Evolutionary conservation across 176 grass and related monocot genomes (phyloP).

Genomic region (Avena sativa): DNA sequence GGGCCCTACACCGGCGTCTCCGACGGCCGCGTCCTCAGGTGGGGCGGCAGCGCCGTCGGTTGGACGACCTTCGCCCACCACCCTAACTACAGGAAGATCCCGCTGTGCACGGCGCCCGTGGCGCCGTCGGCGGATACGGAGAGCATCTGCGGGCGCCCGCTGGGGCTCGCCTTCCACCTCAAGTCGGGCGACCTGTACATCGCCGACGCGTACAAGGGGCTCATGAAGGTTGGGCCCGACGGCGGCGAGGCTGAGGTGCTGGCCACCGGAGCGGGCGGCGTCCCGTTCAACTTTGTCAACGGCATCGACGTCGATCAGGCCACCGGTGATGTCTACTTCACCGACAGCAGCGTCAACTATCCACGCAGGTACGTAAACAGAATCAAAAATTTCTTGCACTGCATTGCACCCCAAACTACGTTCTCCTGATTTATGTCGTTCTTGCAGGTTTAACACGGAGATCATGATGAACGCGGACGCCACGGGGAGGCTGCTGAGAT

Average conservation of each 20-base stretch:
- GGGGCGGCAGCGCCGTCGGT: conserved; percentile 46
- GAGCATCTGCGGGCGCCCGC: conserved; percentile 10
- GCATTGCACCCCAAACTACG: too few relatives aligned
- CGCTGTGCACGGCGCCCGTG: not conserved
- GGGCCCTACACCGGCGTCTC: conserved; percentile 86
- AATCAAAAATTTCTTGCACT: too few relatives aligned
- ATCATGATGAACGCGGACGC: too few relatives aligned
- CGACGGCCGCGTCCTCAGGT: conserved; percentile 65
- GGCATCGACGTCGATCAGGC: too few relatives aligned
- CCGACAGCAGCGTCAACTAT: too few relatives aligned
- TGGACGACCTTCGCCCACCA: conserved; percentile 45
- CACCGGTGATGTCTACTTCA: too few relatives aligned
- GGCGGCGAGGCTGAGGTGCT: conserved; percentile 2
- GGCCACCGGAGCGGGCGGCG: not conserved
- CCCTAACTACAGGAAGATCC: not conserved
- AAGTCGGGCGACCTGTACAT: not conserved
- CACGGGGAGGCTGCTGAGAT: too few relatives aligned
- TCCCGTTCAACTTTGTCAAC: not conserved
- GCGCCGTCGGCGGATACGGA: conserved; percentile 3
- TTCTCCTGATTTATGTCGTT: too few relatives aligned
- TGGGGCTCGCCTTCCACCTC: not conserved
- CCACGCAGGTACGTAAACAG: too few relatives aligned
- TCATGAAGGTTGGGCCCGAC: not conserved
- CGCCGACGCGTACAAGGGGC: conserved; percentile 10
- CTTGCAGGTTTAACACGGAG: too few relatives aligned